A percentile compares a stretch with the other conserved stretches of the same genome.
Evolutionary conservation across 2,329 filamentous ascomycete genomes (phyloP).

Genomic region (Aschersonia sp.): DNA sequence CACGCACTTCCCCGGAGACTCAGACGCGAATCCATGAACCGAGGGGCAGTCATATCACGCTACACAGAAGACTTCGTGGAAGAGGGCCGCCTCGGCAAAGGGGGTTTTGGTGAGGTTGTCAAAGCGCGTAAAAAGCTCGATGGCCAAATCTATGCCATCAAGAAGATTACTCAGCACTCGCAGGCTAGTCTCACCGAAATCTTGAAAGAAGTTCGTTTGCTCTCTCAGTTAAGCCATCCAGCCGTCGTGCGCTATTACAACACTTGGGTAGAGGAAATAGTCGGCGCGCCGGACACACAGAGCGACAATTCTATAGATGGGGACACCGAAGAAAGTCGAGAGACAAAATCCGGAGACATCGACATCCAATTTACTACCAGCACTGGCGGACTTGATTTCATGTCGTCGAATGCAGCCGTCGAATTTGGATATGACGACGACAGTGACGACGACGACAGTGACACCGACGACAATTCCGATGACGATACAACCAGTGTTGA

Average conservation of each 20-base stretch:
- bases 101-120: conserved; percentile 91
- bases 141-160: conserved; percentile 87
- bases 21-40: conserved; percentile 48
- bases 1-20: conserved; percentile 30
- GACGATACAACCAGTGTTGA: conserved; percentile 23
- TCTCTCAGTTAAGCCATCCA: conserved; percentile 89
- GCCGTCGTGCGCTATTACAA: conserved; percentile 81
- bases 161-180: conserved; percentile 82
- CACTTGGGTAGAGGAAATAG: conserved; percentile 75
- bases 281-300: conserved; percentile 38
- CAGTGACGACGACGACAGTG: conserved; percentile 26
- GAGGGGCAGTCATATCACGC: conserved; percentile 44
- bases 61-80: conserved; percentile 87
- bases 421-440: conserved; percentile 58
- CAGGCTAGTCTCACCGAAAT: conserved; percentile 69
- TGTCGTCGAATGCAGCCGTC: conserved; percentile 71
- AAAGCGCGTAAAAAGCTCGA: conserved; percentile 92
- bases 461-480: conserved; percentile 32
- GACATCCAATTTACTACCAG: conserved; percentile 52
- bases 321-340: conserved; percentile 21
- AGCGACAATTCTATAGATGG: conserved; percentile 39
- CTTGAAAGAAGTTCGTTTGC: conserved; percentile 69
- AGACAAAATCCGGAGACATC: conserved; percentile 24
- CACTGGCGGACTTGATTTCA: conserved; percentile 78
- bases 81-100: conserved; percentile 76